phyloP scores from a whole-genome alignment of 495 filamentous ascomycete genomes.

The Penicillium goetzii region DNA sequence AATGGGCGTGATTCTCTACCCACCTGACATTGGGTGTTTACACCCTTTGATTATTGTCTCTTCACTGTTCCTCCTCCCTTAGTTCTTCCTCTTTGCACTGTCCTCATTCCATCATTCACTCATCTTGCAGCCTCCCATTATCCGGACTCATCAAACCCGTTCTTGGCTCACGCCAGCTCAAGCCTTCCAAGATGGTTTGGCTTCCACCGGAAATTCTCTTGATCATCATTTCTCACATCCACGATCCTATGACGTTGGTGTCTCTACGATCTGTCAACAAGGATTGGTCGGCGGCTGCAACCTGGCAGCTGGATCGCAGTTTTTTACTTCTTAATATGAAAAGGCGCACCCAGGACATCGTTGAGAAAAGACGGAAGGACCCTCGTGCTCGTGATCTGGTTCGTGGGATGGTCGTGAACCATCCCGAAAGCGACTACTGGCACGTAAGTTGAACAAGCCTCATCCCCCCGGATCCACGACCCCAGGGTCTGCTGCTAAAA shows the following conservation, averaged over 20 bases:
- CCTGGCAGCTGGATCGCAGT: neutral
- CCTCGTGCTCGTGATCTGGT: neutral
- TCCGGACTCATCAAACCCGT: neutral
- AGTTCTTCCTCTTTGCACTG: no score
- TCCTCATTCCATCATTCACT: neutral
- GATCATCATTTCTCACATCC: neutral
- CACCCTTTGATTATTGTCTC: no score
- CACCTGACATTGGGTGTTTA: no score
- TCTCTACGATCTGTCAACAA: neutral
- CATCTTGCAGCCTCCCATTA: neutral
- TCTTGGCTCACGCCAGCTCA: neutral
- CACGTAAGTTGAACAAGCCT: neutral
- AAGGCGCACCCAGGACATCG: neutral
- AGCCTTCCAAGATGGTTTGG: neutral
- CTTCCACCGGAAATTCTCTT: neutral
- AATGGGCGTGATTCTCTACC: no score
- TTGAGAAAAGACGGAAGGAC: neutral
- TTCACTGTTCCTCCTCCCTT: no score
- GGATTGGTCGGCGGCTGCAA: neutral
- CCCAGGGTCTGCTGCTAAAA: neutral
- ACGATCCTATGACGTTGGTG: neutral
- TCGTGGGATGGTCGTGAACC: neutral
- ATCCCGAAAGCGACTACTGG: slow-evolving; percentile 4
- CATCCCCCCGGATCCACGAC: neutral
- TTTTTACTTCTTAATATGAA: neutral